Base-by-base conservation (phyloP, 2,329 filamentous ascomycete species). In the Aspergillus fumigatus region DNA sequence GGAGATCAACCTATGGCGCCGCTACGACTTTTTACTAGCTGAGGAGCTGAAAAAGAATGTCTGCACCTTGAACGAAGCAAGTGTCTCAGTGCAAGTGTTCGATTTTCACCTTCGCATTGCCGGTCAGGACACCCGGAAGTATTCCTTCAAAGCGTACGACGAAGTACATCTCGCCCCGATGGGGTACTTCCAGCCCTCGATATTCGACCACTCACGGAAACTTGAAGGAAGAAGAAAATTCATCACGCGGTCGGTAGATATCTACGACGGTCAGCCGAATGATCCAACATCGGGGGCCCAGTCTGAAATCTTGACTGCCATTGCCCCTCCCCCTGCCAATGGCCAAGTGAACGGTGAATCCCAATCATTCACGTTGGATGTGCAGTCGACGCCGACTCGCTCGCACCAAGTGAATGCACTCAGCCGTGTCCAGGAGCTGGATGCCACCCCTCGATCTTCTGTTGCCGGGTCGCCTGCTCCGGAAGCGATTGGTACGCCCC, bases 111-210 rank as follows among this genome's bases (percentile, higher is more conserved):
- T 99, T 17, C 88, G 94, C 27, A 89, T 90, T 9, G 88, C 90
- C 1, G 92, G 91, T 53, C 87, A 96, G 70, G 88, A 94, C 52
- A 99, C 94, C 1, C 84, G 87, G 61, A 97, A 96, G 74, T 97
- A 96, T 74, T 85, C 87, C 43, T 97, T 97, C 81, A 97, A 97
- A 79, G 92, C 90, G 0, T 99, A 97, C 68, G 94, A 99, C 65
- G 94, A 97, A 73, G 89, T 95, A 23, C 90, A 96, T 65, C 81
- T 99, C n/a, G 89, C 94, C 0, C 89, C 92, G 1, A 91, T 96
- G 88, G 92, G 92, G n/a, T 89, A 92, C 67, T 97, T 95, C 72
- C 89, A 93, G 58, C 93, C 94, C 0, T 79, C 84, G 2, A 88
- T 97, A 54, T 96, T 97, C 64, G 90, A 96, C 70, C 88, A 92